Percentiles rank a stretch among this genome's conserved stretches.
Evolutionary conservation across 331 rosid species (phyloP).

Genomic region (Spiraea crenata): DNA sequence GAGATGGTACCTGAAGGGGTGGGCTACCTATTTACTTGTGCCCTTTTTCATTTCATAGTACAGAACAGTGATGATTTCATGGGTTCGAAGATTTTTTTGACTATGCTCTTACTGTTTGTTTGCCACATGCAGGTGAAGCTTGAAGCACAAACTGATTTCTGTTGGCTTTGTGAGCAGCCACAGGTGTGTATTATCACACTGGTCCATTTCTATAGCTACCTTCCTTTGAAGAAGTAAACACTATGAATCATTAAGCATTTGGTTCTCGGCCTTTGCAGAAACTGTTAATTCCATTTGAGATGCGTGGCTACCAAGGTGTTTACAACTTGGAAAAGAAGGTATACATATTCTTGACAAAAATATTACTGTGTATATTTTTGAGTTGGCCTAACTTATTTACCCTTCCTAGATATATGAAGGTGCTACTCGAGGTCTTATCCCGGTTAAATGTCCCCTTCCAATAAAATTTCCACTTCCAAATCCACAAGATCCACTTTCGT

Average conservation of each 20-base stretch:
- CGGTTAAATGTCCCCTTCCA: conserved; percentile 53
- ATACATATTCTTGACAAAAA: conserved; percentile 10
- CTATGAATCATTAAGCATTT: conserved; percentile 2
- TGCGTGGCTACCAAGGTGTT: conserved; percentile 94
- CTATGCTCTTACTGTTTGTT: conserved; percentile 5
- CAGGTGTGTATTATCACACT: conserved; percentile 49
- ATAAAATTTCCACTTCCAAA: conserved; percentile 79
- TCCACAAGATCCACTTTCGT: conserved; percentile 61
- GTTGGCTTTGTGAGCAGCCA: conserved; percentile 94
- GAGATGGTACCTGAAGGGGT: conserved; percentile 89
- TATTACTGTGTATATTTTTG: not conserved
- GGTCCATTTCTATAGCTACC: conserved; percentile 3
- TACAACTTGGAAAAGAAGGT: conserved; percentile 95
- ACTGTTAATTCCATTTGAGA: conserved; percentile 89
- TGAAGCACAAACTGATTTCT: conserved; percentile 79
- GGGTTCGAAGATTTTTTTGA: conserved; percentile 14
- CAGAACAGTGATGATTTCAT: not conserved
- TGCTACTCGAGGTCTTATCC: conserved; percentile 75
- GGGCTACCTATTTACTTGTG: conserved; percentile 7
- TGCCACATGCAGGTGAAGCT: conserved; percentile 62
- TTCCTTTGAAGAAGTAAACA: not conserved
- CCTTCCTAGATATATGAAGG: conserved; percentile 65
- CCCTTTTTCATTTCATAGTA: not conserved
- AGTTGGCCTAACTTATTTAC: conserved; percentile 6
- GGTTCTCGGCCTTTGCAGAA: conserved; percentile 41